phyloP scores from a whole-genome alignment of 305 asterid species.

The Ilex paraguariensis region DNA sequence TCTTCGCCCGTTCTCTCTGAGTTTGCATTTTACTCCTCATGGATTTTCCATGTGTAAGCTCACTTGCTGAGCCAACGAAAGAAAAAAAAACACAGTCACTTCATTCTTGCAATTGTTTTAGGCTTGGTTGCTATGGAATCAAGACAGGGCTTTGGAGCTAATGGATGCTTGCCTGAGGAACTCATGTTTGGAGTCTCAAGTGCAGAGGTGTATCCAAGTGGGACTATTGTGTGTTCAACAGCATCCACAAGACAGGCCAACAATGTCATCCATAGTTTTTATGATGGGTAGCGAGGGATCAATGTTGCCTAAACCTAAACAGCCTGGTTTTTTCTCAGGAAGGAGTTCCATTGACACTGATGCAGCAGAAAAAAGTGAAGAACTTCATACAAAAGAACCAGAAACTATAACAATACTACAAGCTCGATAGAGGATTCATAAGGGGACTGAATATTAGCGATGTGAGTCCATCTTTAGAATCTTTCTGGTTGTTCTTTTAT shows the following conservation, averaged over 20 bases:
- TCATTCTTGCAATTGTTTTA: not conserved
- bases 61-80: too few relatives aligned
- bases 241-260: slow-evolving; percentile 12
- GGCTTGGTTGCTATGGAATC: slow-evolving; percentile 13
- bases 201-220: slow-evolving; percentile 7
- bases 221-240: slow-evolving; percentile 14
- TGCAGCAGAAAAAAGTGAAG: too few relatives aligned
- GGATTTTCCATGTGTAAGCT: too few relatives aligned
- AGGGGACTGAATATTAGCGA: too few relatives aligned
- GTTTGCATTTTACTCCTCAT: too few relatives aligned
- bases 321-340: not conserved
- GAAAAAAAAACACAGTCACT: not conserved
- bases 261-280: slow-evolving; percentile 10
- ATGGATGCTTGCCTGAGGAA: slow-evolving; percentile 3
- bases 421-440: too few relatives aligned
- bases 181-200: slow-evolving; percentile 1
- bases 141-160: too few relatives aligned
- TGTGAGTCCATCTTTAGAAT: too few relatives aligned
- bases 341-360: not conserved
- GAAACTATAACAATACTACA: too few relatives aligned
- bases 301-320: slow-evolving; percentile 9
- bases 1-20: too few relatives aligned
- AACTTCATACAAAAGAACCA: too few relatives aligned
- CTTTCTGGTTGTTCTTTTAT: too few relatives aligned
- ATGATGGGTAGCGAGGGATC: slow-evolving; percentile 7